A percentile compares a stretch with the other conserved stretches of the same genome.
These are phyloP conservation scores for Talaromyces sp. DNA, from an alignment of 2,329 filamentous ascomycete genomes.

Conservation along the genomic window DNA sequence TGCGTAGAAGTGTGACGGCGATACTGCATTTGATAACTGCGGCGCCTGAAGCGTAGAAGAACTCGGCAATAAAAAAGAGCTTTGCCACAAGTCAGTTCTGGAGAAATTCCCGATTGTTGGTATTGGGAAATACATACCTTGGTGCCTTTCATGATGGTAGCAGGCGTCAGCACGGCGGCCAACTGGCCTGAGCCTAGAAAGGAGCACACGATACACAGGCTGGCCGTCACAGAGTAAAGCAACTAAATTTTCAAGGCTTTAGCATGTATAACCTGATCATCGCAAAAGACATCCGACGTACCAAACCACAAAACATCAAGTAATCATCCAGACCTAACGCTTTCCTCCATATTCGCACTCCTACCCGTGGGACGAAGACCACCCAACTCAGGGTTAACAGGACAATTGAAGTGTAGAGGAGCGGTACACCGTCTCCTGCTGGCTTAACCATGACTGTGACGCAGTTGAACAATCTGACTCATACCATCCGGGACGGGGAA, in stretches of 20 bases:
- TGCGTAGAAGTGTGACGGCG: constrained; percentile 10
- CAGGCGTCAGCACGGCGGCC: neutral
- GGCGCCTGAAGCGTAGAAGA: constrained; percentile 12
- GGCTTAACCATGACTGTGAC: constrained; percentile 4
- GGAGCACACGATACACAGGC: constrained; percentile 10
- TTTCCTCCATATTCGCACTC: constrained; percentile 10
- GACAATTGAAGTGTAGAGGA: constrained; percentile 8
- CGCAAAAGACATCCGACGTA: neutral
- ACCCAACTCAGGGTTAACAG: constrained; percentile 4
- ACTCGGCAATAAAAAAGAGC: constrained; percentile 16
- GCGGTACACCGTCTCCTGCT: constrained; percentile 9
- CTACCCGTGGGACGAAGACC: neutral
- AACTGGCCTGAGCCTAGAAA: constrained; percentile 8
- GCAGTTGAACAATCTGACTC: neutral
- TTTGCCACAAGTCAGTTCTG: neutral
- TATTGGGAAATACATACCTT: neutral
- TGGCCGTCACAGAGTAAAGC: constrained; percentile 2
- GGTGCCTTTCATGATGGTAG: constrained; percentile 4
- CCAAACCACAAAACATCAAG: constrained; percentile 3
- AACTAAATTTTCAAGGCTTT: neutral
- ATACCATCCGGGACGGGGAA: neutral
- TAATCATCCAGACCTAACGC: constrained; percentile 11
- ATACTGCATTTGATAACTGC: constrained; percentile 11
- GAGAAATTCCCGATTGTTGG: neutral
- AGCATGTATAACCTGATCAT: neutral